These are phyloP conservation scores for Corrigiola litoralis DNA, from an alignment of 179 eudicot genomes.

Conservation along the genomic window DNA sequence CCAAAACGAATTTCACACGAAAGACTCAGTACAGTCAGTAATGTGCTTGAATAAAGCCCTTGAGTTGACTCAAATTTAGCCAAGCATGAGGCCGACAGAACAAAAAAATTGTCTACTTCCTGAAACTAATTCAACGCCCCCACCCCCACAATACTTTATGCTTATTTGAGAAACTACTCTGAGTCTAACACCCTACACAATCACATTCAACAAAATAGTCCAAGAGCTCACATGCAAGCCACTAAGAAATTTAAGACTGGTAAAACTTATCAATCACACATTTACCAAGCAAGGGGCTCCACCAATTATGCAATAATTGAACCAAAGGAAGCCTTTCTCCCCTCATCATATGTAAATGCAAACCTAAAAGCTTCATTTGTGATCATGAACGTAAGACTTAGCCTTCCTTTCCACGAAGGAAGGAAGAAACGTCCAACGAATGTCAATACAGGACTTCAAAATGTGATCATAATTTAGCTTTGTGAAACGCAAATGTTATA, in stretches of 20 bases:
- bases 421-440: not conserved
- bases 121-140: not conserved
- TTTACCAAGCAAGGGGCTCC: slow-evolving; percentile 19
- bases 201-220: slow-evolving; percentile 11
- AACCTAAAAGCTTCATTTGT: not conserved
- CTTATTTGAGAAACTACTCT: slow-evolving; percentile 4
- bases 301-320: slow-evolving; percentile 13
- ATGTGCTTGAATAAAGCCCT: too few relatives aligned
- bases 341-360: not conserved
- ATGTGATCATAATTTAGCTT: too few relatives aligned
- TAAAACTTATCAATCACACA: slow-evolving; percentile 12
- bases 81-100: not conserved
- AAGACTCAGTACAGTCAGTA: too few relatives aligned
- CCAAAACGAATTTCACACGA: not conserved
- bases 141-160: not conserved
- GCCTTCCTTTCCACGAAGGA: slow-evolving; percentile 1
- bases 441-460: not conserved
- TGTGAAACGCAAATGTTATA: not conserved
- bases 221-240: slow-evolving; percentile 20
- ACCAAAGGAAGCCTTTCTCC: slow-evolving; percentile 6
- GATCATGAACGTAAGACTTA: not conserved
- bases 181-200: slow-evolving; percentile 12
- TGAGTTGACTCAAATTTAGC: not conserved
- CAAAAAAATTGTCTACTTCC: not conserved
- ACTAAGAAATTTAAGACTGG: slow-evolving; percentile 5